Conservation (phyloP, 164 flowering plant genomes). For the Taxillus chinensis region DNA sequence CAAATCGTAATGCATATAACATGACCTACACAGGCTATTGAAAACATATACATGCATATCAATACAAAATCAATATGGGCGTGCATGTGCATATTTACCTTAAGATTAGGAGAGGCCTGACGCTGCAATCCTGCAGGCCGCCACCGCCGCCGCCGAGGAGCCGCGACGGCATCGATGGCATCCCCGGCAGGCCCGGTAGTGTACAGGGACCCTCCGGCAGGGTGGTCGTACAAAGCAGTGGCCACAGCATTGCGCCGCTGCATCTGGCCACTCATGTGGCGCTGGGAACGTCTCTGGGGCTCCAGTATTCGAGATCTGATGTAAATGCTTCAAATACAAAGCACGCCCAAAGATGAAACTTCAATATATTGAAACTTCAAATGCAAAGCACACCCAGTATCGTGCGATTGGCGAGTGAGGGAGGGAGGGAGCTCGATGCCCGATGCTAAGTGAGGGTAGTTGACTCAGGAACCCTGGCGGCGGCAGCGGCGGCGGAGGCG, state of each 20-base stretch:
- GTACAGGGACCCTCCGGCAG: slow-evolving; percentile 42
- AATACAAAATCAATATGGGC: too few species aligned
- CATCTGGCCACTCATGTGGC: slow-evolving; percentile 98
- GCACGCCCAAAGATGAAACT: neutral
- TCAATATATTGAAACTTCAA: neutral
- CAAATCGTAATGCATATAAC: too few species aligned
- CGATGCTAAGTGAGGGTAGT: too few species aligned
- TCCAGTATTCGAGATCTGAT: slow-evolving; percentile 69
- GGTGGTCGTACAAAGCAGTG: slow-evolving; percentile 72
- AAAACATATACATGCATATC: too few species aligned
- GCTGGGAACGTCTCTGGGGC: slow-evolving; percentile 86
- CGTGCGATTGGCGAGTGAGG: too few species aligned
- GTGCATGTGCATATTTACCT: too few species aligned
- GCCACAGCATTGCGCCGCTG: slow-evolving; percentile 90
- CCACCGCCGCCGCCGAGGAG: slow-evolving; percentile 56
- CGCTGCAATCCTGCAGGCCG: slow-evolving; percentile 98
- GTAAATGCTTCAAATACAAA: slow-evolving; percentile 20
- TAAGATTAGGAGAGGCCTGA: slow-evolving; percentile 65
- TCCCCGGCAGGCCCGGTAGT: slow-evolving; percentile 51
- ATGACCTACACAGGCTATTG: too few species aligned
- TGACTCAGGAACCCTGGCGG: too few species aligned
- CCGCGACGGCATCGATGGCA: slow-evolving; percentile 94
- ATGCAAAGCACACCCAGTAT: too few species aligned
- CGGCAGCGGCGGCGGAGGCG: too few species aligned
- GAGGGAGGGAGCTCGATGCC: too few species aligned